phyloP scores from a whole-genome alignment of 2,329 filamentous ascomycete genomes.

The Eutypella sp. region DNA sequence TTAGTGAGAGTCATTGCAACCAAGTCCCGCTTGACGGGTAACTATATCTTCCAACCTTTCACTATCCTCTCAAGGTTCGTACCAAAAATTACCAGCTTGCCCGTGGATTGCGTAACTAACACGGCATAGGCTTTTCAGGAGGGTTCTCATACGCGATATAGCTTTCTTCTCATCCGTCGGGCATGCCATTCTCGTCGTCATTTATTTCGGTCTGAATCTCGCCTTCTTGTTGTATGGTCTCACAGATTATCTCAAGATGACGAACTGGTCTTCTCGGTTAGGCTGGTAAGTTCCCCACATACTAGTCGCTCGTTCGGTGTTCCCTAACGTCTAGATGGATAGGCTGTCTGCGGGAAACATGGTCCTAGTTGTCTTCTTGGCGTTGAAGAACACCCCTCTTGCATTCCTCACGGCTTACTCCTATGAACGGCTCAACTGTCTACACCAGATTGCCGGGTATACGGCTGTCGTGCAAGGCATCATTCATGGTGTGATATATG shows the following conservation, averaged over 20 bases:
- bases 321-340: conserved; percentile 8
- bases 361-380: conserved; percentile 40
- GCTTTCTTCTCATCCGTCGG: conserved; percentile 34
- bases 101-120: conserved; percentile 3
- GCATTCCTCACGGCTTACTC: conserved; percentile 36
- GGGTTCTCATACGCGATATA: conserved; percentile 25
- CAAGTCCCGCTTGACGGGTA: background rate
- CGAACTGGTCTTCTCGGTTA: conserved; percentile 26
- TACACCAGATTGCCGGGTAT: conserved; percentile 43
- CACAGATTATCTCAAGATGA: conserved; percentile 13
- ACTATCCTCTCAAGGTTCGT: conserved; percentile 18
- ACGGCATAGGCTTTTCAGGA: conserved; percentile 12
- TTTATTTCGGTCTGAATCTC: conserved; percentile 30
- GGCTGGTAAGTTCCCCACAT: conserved; percentile 20
- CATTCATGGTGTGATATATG: conserved; percentile 33
- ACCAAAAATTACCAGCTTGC: background rate
- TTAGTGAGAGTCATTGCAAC: background rate
- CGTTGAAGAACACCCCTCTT: conserved; percentile 44
- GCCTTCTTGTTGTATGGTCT: conserved; percentile 28
- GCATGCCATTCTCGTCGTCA: conserved; percentile 29
- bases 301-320: background rate
- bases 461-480: conserved; percentile 31
- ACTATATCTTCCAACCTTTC: conserved; percentile 5
- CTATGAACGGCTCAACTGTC: conserved; percentile 41
- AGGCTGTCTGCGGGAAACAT: conserved; percentile 45